These are phyloP conservation scores for Sphaceloma murrayae DNA, from an alignment of 2,329 filamentous ascomycete species.

Conservation along the genomic window DNA sequence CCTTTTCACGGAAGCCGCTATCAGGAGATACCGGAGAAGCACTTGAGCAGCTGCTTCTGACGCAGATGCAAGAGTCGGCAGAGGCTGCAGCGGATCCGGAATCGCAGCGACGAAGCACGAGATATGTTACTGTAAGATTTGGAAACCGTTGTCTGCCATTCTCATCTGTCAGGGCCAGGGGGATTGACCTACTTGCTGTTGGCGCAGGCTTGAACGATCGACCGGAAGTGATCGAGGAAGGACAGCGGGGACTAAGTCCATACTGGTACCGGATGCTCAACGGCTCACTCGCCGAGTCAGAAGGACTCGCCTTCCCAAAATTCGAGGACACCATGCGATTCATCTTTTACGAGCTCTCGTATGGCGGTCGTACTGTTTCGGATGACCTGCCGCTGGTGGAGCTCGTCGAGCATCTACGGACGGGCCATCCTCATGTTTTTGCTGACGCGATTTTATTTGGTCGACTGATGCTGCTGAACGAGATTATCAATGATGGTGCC, in stretches of 20 bases:
- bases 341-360: slow-evolving; percentile 16
- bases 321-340: slow-evolving; percentile 36
- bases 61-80: slow-evolving; percentile 40
- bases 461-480: slow-evolving; percentile 50
- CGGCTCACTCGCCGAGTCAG: slow-evolving; percentile 25
- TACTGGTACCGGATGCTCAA: slow-evolving; percentile 61
- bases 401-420: slow-evolving; percentile 13
- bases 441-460: slow-evolving; percentile 62
- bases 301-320: slow-evolving; percentile 32
- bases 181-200: slow-evolving; percentile 79
- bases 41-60: slow-evolving; percentile 52
- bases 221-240: slow-evolving; percentile 81
- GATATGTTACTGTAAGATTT: slow-evolving; percentile 77
- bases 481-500: slow-evolving; percentile 41
- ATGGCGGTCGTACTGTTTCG: neutral
- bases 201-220: slow-evolving; percentile 57
- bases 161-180: slow-evolving; percentile 66
- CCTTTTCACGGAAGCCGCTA: slow-evolving; percentile 40
- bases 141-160: slow-evolving; percentile 82
- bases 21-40: slow-evolving; percentile 34
- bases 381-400: neutral
- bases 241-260: slow-evolving; percentile 74
- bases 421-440: slow-evolving; percentile 43
- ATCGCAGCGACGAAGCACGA: slow-evolving; percentile 50
- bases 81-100: slow-evolving; percentile 23